Evolutionary conservation across 83 land plant genomes (phyloP).

Genomic region (Diphasiastrum complanatum): DNA sequence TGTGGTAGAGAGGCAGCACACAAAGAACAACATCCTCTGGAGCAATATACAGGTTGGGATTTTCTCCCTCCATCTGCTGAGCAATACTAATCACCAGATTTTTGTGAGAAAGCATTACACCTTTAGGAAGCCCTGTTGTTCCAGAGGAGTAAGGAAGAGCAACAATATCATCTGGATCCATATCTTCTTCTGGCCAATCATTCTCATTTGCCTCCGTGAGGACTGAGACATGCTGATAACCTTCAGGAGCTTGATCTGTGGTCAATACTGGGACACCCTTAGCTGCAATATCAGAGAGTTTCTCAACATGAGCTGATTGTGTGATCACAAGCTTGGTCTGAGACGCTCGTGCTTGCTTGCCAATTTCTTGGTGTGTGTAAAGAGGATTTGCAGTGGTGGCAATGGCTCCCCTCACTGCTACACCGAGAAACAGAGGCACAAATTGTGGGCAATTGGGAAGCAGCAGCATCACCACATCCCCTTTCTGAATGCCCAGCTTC

Average conservation of each 20-base stretch:
- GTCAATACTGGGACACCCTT: conserved; percentile 33
- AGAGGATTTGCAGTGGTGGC: conserved; percentile 72
- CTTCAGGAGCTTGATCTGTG: conserved; percentile 43
- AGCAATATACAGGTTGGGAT: conserved; percentile 50
- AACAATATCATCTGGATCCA: conserved; percentile 53
- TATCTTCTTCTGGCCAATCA: conserved; percentile 42
- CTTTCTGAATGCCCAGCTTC: conserved; percentile 37
- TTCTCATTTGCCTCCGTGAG: conserved; percentile 44
- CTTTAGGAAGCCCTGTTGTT: conserved; percentile 75
- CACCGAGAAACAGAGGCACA: conserved; percentile 53
- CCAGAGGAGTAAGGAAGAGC: conserved; percentile 79
- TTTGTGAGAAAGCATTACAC: conserved; percentile 68
- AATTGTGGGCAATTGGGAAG: conserved; percentile 65
- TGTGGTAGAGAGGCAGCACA: conserved; percentile 74
- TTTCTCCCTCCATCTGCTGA: conserved; percentile 80
- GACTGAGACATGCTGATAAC: conserved; percentile 40
- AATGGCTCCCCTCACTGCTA: conserved; percentile 43
- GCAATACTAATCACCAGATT: conserved; percentile 55
- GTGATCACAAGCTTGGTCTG: conserved; percentile 47
- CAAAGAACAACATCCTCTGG: conserved; percentile 59
- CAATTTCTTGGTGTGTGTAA: conserved; percentile 58
- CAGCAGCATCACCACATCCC: conserved; percentile 55
- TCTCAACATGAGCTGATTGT: conserved; percentile 35
- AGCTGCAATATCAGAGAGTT: conserved; percentile 23
- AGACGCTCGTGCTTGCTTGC: conserved; percentile 47